Percentiles rank a stretch among this genome's conserved stretches.
Conservation (phyloP, 192 early-diverging fungal species). For the Linderina pennispora region DNA sequence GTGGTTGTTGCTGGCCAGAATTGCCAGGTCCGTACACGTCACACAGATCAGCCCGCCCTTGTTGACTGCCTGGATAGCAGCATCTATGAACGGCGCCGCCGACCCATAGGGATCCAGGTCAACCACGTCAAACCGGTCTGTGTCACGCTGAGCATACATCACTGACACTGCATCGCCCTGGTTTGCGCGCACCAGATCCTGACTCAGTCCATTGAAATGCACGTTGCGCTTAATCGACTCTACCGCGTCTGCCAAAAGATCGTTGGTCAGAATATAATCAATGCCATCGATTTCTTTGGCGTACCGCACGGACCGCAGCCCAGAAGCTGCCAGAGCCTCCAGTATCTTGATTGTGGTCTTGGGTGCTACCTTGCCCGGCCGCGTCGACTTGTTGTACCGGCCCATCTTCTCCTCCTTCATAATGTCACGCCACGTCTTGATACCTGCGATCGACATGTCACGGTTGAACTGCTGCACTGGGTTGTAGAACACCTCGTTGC, state of each 20-base stretch:
- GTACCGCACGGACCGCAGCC: slow-evolving; percentile 92
- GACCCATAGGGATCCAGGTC: slow-evolving; percentile 98
- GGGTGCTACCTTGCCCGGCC: slow-evolving; percentile 25
- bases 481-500: slow-evolving; percentile 98
- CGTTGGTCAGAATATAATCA: slow-evolving; percentile 82
- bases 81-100: slow-evolving; percentile 93
- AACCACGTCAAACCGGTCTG: slow-evolving; percentile 72
- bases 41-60: slow-evolving; percentile 92
- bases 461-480: slow-evolving; percentile 97
- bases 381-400: slow-evolving; percentile 50
- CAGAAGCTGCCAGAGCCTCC: slow-evolving; percentile 93
- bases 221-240: slow-evolving; percentile 82
- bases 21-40: slow-evolving; percentile 96
- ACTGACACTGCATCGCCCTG: slow-evolving; percentile 77
- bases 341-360: slow-evolving; percentile 56
- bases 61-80: slow-evolving; percentile 86
- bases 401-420: slow-evolving; percentile 57
- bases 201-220: slow-evolving; percentile 70
- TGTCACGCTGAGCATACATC: slow-evolving; percentile 61
- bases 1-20: slow-evolving; percentile 85
- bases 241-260: slow-evolving; percentile 84
- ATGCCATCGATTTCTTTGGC: slow-evolving; percentile 87
- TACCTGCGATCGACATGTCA: slow-evolving; percentile 96
- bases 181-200: slow-evolving; percentile 69
- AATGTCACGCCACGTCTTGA: slow-evolving; percentile 85